Evolutionary conservation across 176 grass and related monocot species (phyloP), one percentile per base, ranked within the genome.

Genomic region (Dactylis glomerata): DNA sequence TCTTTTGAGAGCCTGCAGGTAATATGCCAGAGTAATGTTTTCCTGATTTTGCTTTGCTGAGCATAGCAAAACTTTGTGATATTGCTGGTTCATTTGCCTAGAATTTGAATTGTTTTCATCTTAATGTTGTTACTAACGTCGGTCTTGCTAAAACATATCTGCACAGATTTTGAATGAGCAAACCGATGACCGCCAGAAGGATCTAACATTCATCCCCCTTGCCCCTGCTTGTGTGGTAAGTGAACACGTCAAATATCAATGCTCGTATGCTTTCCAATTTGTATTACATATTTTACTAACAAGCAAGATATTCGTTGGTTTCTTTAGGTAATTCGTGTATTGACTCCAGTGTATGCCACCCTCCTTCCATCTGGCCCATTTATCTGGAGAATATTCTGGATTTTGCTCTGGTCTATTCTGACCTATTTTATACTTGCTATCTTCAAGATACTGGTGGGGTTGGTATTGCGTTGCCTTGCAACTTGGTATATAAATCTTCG

Each of bases 151-250:
- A 77, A 80, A 77, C 34, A 75, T 81, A 28, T 76, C 27, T 77
- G 17, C 56, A 31, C 93, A 99, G 93, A 96, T 91, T 81, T 77
- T 96, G 86, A 99, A 99, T 86, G 96, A 96, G 44, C 92, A 94
- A 78, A 78, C 91, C 57, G 93, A 99, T 66, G 93, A 96, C 70
- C 89, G 82, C 66, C 83, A 91, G 61, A 93, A 99, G 79, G 96
- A 99, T 76, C 91, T 99, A 47, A 92, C 93, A 31, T 99, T 99
- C 78, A 96, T 99, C 66, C 96, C 96, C 40, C 89, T 99, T 79
- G 96, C 96, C 33, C 96, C 96, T 30, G 96, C 96, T 57, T 94
- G 96, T 73, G 96, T 99, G 79, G 93, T 99, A 93, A 32, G 83
- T 73, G 50, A 8, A 69, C 24, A 45, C 6, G n/a, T 5, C 51